These are phyloP conservation scores for Micractinium conductrix DNA, from an alignment of 139 green algal species.

Conservation along the genomic window DNA sequence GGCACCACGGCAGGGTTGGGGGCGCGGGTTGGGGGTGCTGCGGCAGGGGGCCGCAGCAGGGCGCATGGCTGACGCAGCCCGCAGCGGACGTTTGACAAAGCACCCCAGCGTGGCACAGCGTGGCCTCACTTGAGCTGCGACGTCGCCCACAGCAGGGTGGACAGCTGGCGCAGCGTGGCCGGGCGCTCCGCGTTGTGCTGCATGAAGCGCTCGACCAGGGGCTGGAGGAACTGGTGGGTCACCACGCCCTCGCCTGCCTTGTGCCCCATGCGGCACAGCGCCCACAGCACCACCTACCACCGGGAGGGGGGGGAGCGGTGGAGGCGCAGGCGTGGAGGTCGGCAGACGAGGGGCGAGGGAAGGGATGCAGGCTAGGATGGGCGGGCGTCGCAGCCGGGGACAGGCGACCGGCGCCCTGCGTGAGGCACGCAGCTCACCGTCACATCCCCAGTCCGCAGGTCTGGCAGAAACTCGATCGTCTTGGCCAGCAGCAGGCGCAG, in stretches of 20 bases:
- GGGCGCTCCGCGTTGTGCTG: neutral
- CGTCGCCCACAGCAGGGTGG: neutral
- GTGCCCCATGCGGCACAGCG: neutral
- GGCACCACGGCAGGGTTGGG: too few species aligned
- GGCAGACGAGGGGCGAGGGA: neutral
- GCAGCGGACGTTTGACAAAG: too few species aligned
- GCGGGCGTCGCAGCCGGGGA: too few species aligned
- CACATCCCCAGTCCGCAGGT: constrained; percentile 25
- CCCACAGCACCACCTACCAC: constrained; percentile 16
- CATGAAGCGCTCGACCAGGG: neutral
- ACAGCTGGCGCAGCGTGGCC: constrained; percentile 15
- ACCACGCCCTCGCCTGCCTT: neutral
- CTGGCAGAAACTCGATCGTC: neutral
- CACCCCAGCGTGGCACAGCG: too few species aligned
- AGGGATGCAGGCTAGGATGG: neutral
- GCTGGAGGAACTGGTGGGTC: neutral
- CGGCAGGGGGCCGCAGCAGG: too few species aligned
- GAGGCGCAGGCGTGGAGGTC: neutral
- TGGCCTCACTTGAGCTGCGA: constrained; percentile 4
- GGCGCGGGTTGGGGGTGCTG: too few species aligned
- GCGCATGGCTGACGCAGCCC: too few species aligned
- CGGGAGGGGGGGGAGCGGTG: neutral
- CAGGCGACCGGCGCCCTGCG: too few species aligned
- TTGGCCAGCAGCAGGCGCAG: constrained; percentile 13
- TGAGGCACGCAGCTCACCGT: neutral